A percentile compares a stretch with the other conserved stretches of the same genome.
phyloP scores from a whole-genome alignment of 2,329 filamentous ascomycete species.

The Podosphaera leucotricha region DNA sequence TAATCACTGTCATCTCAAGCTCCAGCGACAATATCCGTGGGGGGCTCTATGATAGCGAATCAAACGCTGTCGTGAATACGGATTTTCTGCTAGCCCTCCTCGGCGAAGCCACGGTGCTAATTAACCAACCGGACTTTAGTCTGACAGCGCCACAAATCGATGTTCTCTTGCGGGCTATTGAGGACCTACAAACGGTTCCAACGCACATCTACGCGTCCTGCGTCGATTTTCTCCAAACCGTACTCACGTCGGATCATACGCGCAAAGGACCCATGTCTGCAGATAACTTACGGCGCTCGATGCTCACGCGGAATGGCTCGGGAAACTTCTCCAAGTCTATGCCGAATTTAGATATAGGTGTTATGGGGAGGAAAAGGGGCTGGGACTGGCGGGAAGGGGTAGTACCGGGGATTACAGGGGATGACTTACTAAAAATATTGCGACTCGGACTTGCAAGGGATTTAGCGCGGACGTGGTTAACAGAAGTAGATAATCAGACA shows the following conservation, averaged over 20 bases:
- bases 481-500: conserved; percentile 29
- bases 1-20: conserved; percentile 66
- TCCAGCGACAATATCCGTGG: conserved; percentile 80
- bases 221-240: conserved; percentile 55
- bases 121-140: conserved; percentile 36
- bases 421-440: conserved; percentile 49
- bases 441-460: conserved; percentile 54
- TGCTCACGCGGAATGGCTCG: conserved; percentile 27
- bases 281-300: conserved; percentile 43
- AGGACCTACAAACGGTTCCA: conserved; percentile 57
- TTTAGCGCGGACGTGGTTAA: conserved; percentile 43
- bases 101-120: conserved; percentile 59
- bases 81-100: conserved; percentile 68
- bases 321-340: conserved; percentile 31
- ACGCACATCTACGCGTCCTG: conserved; percentile 49
- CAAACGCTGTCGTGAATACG: conserved; percentile 66
- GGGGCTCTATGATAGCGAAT: conserved; percentile 60
- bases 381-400: conserved; percentile 51
- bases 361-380: conserved; percentile 30
- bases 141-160: conserved; percentile 52
- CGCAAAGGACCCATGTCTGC: conserved; percentile 37
- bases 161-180: conserved; percentile 49
- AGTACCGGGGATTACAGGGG: conserved; percentile 31
- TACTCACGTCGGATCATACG: conserved; percentile 45
- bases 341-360: too few relatives aligned